Evolutionary conservation across 805 yeast genomes (phyloP), one percentile per base, ranked within the genome.

Genomic region (Candida ipomoeae): DNA sequence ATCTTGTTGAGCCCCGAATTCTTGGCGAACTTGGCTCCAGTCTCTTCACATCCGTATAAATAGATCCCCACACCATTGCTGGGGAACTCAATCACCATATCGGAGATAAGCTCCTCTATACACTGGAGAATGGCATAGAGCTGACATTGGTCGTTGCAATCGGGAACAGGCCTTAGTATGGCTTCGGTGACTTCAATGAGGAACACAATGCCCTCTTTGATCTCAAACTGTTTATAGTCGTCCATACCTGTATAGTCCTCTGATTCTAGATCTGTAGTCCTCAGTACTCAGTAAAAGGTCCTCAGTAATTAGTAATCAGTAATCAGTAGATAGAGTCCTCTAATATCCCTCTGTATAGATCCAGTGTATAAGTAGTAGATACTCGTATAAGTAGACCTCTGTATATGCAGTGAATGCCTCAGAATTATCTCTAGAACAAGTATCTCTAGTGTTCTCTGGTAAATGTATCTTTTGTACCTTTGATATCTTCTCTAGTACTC

Each of bases 51-150:
- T 61, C 79, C 81, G 66, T 79, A 81, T 14, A 86, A 62, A 59
- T 83, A 80, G 43, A 90, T 79, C 0, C 96, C 97, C 23, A 89
- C 70, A 0, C 89, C 91, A 1, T 92, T 85, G 41, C 74, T 72
- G 1, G 90, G 88, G 36, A 80, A 66, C 0, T 85, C 75, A 33
- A 86, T 81, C 1, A 86, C 81, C 50, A 88, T 70, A 44, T 82
- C 84, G 3, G 84, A 73, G 68, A 89, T 78, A 34, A 89, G 68
- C n/a, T 80, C 82, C 47, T 77, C 71, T 6, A 87, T 71, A 1
- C 86, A 75, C 13, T 73, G 73, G 15, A 91, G 60, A 8, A 85
- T 81, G 53, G 77, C 81, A 32, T 69, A 57, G 6, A 84, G 58
- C 55, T 78, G 81, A n/a, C 73, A 60, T 43, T 69, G 69, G 21